Evolutionary conservation across 2,329 filamentous ascomycete genomes (phyloP).

Genomic region (Xylaria sp.): DNA sequence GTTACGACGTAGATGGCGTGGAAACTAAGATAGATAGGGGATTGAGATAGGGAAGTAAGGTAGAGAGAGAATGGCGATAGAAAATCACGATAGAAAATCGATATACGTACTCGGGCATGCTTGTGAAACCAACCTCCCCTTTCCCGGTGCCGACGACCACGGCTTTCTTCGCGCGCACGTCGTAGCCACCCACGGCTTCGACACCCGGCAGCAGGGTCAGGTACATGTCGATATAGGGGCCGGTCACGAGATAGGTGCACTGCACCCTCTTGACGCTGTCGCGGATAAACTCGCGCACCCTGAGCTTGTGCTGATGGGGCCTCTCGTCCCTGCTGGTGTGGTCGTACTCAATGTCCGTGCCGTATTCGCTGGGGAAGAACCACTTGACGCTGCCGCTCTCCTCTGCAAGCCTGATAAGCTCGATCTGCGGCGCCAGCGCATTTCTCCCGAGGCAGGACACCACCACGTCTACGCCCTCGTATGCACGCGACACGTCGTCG

Average conservation of each 20-base stretch:
- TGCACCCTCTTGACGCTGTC: slow-evolving; percentile 59
- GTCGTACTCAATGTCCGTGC: slow-evolving; percentile 67
- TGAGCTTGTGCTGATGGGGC: slow-evolving; percentile 71
- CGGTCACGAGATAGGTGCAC: slow-evolving; percentile 71
- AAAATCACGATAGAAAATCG: background rate
- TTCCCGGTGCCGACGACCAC: slow-evolving; percentile 71
- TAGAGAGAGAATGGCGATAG: background rate
- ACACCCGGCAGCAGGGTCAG: slow-evolving; percentile 55
- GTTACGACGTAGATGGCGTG: background rate
- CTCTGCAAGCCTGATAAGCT: slow-evolving; percentile 65
- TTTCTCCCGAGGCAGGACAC: slow-evolving; percentile 69
- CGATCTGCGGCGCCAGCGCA: slow-evolving; percentile 64
- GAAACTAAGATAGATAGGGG: background rate
- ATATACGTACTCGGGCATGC: slow-evolving; percentile 73
- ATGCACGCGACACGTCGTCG: slow-evolving; percentile 63
- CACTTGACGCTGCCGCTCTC: slow-evolving; percentile 59
- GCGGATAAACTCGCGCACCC: slow-evolving; percentile 66
- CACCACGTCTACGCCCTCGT: slow-evolving; percentile 66
- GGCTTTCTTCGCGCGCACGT: slow-evolving; percentile 67
- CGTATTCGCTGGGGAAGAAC: slow-evolving; percentile 71
- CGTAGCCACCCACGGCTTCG: slow-evolving; percentile 65
- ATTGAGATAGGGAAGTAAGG: no score
- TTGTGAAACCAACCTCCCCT: slow-evolving; percentile 73
- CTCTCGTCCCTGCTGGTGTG: slow-evolving; percentile 64
- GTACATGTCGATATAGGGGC: slow-evolving; percentile 69